phyloP scores from a whole-genome alignment of 2,329 filamentous ascomycete species.

The Fusarium succisae region DNA sequence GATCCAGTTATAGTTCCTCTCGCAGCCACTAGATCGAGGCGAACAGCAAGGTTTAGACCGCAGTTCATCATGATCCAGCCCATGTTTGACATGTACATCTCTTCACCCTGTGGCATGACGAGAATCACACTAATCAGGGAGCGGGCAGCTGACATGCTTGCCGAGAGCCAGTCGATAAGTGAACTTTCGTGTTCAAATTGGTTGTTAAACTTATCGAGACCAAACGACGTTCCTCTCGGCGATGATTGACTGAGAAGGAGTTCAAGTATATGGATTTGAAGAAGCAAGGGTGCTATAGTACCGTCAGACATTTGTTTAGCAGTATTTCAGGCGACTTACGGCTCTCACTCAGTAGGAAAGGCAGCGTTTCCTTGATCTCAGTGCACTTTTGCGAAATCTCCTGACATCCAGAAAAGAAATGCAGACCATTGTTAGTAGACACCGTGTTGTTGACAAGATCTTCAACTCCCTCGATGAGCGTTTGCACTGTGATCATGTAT shows the following conservation, averaged over 20 bases:
- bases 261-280: constrained; percentile 43
- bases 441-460: constrained; percentile 20
- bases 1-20: constrained; percentile 23
- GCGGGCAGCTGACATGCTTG: constrained; percentile 42
- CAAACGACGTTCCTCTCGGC: constrained; percentile 38
- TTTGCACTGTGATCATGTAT: constrained; percentile 40
- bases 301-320: too few species aligned
- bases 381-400: constrained; percentile 11
- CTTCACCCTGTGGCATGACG: constrained; percentile 38
- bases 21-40: constrained; percentile 43
- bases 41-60: constrained; percentile 41
- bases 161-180: constrained; percentile 40
- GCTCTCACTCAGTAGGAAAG: constrained; percentile 43
- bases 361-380: constrained; percentile 31
- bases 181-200: constrained; percentile 9
- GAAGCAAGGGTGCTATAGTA: background rate
- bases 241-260: constrained; percentile 44
- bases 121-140: constrained; percentile 39
- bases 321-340: constrained; percentile 18
- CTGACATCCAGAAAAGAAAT: constrained; percentile 17
- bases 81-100: constrained; percentile 43
- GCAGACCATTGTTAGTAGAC: background rate
- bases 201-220: constrained; percentile 36
- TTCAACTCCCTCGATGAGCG: constrained; percentile 40
- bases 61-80: constrained; percentile 47